These are phyloP conservation scores for Entelexis paramagnoliae DNA, from an alignment of 1,139 yeast genomes.

Conservation along the genomic window DNA sequence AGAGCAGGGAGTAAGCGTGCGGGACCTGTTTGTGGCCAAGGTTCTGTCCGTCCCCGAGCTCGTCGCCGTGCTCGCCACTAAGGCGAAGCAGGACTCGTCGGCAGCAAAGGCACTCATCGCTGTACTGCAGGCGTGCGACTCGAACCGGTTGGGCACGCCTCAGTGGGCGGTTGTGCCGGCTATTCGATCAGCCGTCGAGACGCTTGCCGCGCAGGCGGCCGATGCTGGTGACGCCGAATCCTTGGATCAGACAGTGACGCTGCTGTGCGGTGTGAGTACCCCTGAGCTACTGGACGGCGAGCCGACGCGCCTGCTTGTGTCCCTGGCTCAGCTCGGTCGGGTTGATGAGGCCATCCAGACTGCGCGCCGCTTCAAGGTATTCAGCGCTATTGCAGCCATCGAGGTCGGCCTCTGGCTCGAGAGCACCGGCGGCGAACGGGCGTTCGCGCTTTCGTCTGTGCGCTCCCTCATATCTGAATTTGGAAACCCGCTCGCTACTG, in stretches of 20 bases:
- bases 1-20: neutral
- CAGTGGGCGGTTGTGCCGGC: constrained; percentile 9
- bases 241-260: constrained; percentile 2
- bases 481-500: constrained; percentile 7
- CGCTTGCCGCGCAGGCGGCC: constrained; percentile 10
- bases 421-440: constrained; percentile 1
- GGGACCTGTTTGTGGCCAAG: neutral
- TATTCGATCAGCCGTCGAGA: constrained; percentile 8
- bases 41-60: neutral
- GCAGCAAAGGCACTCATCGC: constrained; percentile 1
- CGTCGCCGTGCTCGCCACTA: neutral
- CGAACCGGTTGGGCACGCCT: constrained; percentile 8
- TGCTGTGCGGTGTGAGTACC: constrained; percentile 12
- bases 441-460: neutral
- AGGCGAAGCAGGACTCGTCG: neutral
- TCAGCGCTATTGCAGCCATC: constrained; percentile 18
- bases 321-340: constrained; percentile 8
- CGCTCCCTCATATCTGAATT: constrained; percentile 8
- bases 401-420: constrained; percentile 15
- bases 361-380: constrained; percentile 14
- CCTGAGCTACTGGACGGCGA: neutral
- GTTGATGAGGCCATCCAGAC: constrained; percentile 11
- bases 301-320: neutral
- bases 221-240: constrained; percentile 10
- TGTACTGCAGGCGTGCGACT: constrained; percentile 9